Base-by-base conservation (phyloP, 2,329 filamentous ascomycete genomes). In the Dendrostoma leiphaemia region DNA sequence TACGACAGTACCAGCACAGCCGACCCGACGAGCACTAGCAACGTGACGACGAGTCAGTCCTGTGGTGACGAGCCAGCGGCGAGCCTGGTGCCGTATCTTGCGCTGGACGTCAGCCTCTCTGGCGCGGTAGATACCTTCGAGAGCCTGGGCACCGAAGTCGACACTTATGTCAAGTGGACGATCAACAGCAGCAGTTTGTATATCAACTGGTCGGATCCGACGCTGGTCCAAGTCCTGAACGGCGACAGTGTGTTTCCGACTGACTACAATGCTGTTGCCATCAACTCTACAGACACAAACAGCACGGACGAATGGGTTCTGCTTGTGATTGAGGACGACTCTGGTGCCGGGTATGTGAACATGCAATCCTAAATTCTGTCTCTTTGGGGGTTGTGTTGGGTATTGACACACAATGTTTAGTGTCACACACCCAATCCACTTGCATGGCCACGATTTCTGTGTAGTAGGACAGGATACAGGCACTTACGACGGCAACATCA, bases 371-470 rank as follows among this genome's bases (percentile, higher is more conserved):
- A n/a, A n/a, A n/a, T n/a, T n/a, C n/a, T n/a, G n/a, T n/a, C n/a
- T n/a, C n/a, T n/a, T n/a, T n/a, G n/a, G n/a, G n/a, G n/a, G n/a
- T n/a, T n/a, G n/a, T n/a, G n/a, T n/a, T n/a, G n/a, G n/a, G n/a
- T n/a, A n/a, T n/a, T n/a, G n/a, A n/a, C n/a, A n/a, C n/a, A n/a
- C n/a, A n/a, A n/a, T n/a, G n/a, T n/a, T n/a, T n/a, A n/a, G n/a
- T n/a, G n/a, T n/a, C n/a, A n/a, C n/a, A n/a, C n/a, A n/a, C 29
- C 29, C 6, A n/a, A n/a, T n/a, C n/a, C n/a, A n/a, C n/a, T n/a
- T n/a, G n/a, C n/a, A n/a, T n/a, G n/a, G n/a, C n/a, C 77, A 80
- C 60, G 72, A 79, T 51, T 79, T 79, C 64, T 74, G 70, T 59
- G 63, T 79, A 9, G 60, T 80, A 5, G 64, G 67, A 23, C 54